Evolutionary conservation across 1,284 basidiomycete species (phyloP).

Genomic region (Tilletia caries): DNA sequence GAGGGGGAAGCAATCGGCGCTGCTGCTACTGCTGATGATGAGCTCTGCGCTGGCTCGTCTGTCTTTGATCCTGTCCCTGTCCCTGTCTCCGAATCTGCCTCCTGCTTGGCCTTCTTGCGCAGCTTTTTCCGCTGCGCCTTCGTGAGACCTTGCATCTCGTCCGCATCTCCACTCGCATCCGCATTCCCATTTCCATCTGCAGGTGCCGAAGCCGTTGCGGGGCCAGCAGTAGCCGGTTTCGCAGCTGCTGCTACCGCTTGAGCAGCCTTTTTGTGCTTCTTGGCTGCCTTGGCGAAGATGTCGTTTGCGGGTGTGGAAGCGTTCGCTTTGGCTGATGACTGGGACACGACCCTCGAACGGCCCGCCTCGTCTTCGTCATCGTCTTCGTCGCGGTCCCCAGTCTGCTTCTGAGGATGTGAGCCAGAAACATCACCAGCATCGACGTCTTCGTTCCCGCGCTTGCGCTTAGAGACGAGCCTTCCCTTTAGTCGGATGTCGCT

Average conservation of each 20-base stretch:
- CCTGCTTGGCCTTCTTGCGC: slow-evolving; percentile 32
- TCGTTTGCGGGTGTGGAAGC: background rate
- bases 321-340: slow-evolving; percentile 21
- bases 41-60: no score
- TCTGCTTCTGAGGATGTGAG: background rate
- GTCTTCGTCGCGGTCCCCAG: slow-evolving; percentile 1
- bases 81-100: slow-evolving; percentile 5
- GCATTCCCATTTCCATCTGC: slow-evolving; percentile 15
- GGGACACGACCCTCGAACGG: slow-evolving; percentile 18
- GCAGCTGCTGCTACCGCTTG: background rate
- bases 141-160: slow-evolving; percentile 30
- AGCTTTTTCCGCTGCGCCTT: slow-evolving; percentile 46
- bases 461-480: slow-evolving; percentile 31
- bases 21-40: no score
- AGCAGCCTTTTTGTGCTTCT: slow-evolving; percentile 28
- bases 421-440: background rate
- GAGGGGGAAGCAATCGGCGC: no score
- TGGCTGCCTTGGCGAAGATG: slow-evolving; percentile 17
- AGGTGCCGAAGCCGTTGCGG: slow-evolving; percentile 14
- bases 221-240: no score
- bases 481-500: slow-evolving; percentile 35
- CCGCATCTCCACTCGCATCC: slow-evolving; percentile 18
- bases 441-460: slow-evolving; percentile 16
- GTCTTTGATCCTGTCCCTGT: background rate
- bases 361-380: slow-evolving; percentile 27